A percentile compares a stretch with the other conserved stretches of the same genome.
phyloP scores from a whole-genome alignment of 2,329 filamentous ascomycete genomes.

The Sclerotinia minor region DNA sequence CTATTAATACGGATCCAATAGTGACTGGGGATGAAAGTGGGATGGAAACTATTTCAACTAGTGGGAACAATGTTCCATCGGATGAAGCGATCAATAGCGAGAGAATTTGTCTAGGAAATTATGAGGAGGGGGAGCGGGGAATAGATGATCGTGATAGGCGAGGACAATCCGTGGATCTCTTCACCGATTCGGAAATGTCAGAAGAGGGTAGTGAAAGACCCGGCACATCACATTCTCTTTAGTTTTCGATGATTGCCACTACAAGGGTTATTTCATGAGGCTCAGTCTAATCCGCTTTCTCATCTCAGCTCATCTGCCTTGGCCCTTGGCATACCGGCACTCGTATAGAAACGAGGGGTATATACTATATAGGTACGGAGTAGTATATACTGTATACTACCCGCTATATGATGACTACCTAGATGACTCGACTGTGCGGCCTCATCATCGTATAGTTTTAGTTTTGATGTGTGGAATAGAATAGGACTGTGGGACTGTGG shows the following conservation, averaged over 20 bases:
- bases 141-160: constrained; percentile 12
- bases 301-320: not conserved
- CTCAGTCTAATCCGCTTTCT: no score
- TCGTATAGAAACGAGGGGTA: not conserved
- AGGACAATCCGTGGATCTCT: constrained; percentile 17
- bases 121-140: not conserved
- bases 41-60: not conserved
- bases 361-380: not conserved
- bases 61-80: not conserved
- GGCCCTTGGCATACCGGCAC: not conserved
- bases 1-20: not conserved
- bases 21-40: not conserved
- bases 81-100: not conserved
- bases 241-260: not conserved
- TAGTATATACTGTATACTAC: not conserved
- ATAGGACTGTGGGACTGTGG: not conserved
- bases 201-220: constrained; percentile 25
- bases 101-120: not conserved
- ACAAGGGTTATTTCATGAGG: constrained; percentile 6
- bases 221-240: constrained; percentile 24
- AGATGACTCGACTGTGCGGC: constrained; percentile 8
- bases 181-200: constrained; percentile 30
- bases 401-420: not conserved
- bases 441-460: not conserved
- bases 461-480: no score